These are phyloP conservation scores for Cyclaneusma minus DNA, from an alignment of 2,329 filamentous ascomycete genomes.

Conservation along the genomic window DNA sequence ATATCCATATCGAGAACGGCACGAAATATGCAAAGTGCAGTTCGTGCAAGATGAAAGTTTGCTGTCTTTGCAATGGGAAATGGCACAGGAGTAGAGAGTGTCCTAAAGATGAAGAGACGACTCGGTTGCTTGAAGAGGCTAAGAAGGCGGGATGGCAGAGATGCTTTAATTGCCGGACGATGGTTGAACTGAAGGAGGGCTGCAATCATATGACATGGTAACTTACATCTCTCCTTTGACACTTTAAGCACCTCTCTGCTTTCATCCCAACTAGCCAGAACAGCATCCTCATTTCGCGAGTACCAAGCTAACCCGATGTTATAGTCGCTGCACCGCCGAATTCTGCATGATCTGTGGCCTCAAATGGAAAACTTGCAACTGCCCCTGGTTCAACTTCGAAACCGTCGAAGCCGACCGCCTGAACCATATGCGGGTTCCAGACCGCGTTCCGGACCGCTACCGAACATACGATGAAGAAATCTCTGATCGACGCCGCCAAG, in stretches of 20 bases:
- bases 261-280: constrained; percentile 1
- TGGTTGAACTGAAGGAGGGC: constrained; percentile 69
- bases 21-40: constrained; percentile 56
- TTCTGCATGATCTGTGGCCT: constrained; percentile 77
- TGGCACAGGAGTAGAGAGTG: constrained; percentile 60
- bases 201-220: constrained; percentile 84
- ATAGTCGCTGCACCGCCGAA: constrained; percentile 60
- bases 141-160: constrained; percentile 57
- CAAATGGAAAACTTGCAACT: constrained; percentile 74
- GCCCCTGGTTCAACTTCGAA: constrained; percentile 62
- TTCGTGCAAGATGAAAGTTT: constrained; percentile 60
- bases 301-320: constrained; percentile 12
- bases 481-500: constrained; percentile 23
- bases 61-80: constrained; percentile 54
- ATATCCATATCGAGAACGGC: constrained; percentile 44
- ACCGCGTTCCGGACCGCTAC: constrained; percentile 17
- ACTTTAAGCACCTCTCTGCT: background rate
- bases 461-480: constrained; percentile 20
- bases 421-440: constrained; percentile 34
- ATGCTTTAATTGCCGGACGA: constrained; percentile 57
- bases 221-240: no score
- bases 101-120: constrained; percentile 53
- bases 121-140: constrained; percentile 45
- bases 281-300: constrained; percentile 7
- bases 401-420: constrained; percentile 35